Evolutionary conservation across 2,329 filamentous ascomycete genomes (phyloP).

Genomic region (Exophiala bonariae): DNA sequence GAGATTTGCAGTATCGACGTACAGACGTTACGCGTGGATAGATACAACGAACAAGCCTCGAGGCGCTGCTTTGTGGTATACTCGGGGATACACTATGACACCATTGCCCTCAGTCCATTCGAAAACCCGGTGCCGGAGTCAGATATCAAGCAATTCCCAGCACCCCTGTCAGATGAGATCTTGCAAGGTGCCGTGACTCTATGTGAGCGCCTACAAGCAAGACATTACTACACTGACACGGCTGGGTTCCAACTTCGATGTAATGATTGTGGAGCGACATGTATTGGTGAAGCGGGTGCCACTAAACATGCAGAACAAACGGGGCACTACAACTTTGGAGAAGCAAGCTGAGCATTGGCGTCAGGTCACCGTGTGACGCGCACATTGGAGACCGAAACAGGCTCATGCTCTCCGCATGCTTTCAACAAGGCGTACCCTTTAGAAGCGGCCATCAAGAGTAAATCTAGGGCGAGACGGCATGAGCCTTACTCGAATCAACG

Average conservation of each 20-base stretch:
- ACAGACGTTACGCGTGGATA: slow-evolving; percentile 64
- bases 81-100: slow-evolving; percentile 91
- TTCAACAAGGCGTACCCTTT: too few species aligned
- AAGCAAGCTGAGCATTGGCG: too few species aligned
- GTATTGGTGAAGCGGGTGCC: slow-evolving; percentile 48
- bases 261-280: slow-evolving; percentile 55
- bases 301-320: slow-evolving; percentile 47
- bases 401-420: too few species aligned
- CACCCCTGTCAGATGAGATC: slow-evolving; percentile 52
- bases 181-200: slow-evolving; percentile 63
- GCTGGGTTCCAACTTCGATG: slow-evolving; percentile 76
- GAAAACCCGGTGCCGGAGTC: slow-evolving; percentile 67
- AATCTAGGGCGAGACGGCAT: too few species aligned
- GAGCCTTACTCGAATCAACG: too few species aligned
- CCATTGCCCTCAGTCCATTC: slow-evolving; percentile 72
- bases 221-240: slow-evolving; percentile 87
- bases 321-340: slow-evolving; percentile 52
- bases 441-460: too few species aligned
- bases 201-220: slow-evolving; percentile 65
- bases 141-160: slow-evolving; percentile 74
- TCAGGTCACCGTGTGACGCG: too few species aligned
- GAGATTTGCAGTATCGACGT: slow-evolving; percentile 87
- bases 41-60: slow-evolving; percentile 73
- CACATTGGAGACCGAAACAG: too few species aligned
- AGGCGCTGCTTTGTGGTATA: slow-evolving; percentile 74